Percentiles rank a stretch among this genome's conserved stretches.
Conservation (phyloP, 352 stramenopile species). For the Phytophthora sp. region DNA sequence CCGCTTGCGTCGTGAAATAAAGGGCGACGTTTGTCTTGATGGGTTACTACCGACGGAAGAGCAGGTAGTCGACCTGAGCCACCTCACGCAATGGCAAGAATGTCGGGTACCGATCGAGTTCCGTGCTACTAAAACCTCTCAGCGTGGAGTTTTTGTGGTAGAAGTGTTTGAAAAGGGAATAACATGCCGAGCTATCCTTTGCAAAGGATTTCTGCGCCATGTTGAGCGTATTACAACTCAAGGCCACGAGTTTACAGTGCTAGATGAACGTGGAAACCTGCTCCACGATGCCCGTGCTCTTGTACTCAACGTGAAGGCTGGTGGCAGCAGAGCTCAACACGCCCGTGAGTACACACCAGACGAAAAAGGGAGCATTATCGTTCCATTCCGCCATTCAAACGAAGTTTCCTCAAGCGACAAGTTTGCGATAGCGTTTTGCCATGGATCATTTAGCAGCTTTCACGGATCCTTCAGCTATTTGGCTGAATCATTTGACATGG, state of each 20-base stretch:
- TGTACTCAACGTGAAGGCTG: constrained; percentile 51
- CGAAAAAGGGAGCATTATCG: constrained; percentile 36
- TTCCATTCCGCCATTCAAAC: constrained; percentile 54
- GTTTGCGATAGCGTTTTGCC: constrained; percentile 51
- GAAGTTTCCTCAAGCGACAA: constrained; percentile 31
- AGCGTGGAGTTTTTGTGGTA: constrained; percentile 65
- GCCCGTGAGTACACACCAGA: constrained; percentile 40
- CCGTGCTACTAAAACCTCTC: constrained; percentile 8
- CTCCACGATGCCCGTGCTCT: constrained; percentile 41
- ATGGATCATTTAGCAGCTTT: constrained; percentile 51
- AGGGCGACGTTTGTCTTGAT: constrained; percentile 59
- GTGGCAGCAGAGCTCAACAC: constrained; percentile 42
- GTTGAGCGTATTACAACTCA: constrained; percentile 48
- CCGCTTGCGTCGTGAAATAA: constrained; percentile 51
- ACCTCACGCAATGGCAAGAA: constrained; percentile 55
- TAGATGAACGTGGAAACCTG: constrained; percentile 53
- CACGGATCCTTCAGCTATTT: constrained; percentile 49
- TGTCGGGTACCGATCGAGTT: constrained; percentile 44
- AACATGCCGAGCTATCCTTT: constrained; percentile 61
- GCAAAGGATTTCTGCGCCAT: constrained; percentile 61
- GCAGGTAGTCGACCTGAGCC: constrained; percentile 51
- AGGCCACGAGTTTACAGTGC: constrained; percentile 57
- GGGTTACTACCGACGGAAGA: constrained; percentile 66
- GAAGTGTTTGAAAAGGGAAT: constrained; percentile 65
- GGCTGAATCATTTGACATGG: constrained; percentile 37